A percentile compares a stretch with the other conserved stretches of the same genome.
phyloP scores from a whole-genome alignment of 371 early-diverging fungal genomes.

The Blakeslea trispora region DNA sequence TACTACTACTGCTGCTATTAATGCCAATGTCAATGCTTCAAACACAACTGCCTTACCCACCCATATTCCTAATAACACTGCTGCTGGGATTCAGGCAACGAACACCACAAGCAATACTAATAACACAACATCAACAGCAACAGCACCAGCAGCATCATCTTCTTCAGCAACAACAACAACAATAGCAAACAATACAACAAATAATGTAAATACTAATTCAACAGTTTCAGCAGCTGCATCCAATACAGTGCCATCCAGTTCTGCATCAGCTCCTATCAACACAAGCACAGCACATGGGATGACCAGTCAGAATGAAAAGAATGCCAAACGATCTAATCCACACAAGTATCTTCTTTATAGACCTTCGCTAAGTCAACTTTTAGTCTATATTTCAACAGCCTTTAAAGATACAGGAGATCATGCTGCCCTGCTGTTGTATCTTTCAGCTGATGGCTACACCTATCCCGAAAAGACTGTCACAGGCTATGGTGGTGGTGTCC shows the following conservation, averaged over 20 bases:
- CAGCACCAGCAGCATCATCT: background rate
- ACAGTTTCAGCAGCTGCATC: background rate
- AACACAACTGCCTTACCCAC: too few relatives aligned
- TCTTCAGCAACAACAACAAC: background rate
- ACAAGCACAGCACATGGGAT: conserved; percentile 16
- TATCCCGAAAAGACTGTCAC: conserved; percentile 33
- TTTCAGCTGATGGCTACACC: conserved; percentile 88
- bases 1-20: too few relatives aligned
- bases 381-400: conserved; percentile 87
- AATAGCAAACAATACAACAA: background rate
- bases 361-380: conserved; percentile 84
- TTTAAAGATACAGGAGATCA: conserved; percentile 89
- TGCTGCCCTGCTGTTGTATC: conserved; percentile 81
- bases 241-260: background rate
- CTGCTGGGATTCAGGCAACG: too few relatives aligned
- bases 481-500: conserved; percentile 77
- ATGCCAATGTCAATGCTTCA: too few relatives aligned
- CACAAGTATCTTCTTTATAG: conserved; percentile 92
- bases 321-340: conserved; percentile 71
- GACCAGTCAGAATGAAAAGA: conserved; percentile 14
- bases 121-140: background rate
- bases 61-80: too few relatives aligned
- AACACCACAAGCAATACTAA: too few relatives aligned
- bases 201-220: background rate
- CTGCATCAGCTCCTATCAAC: background rate